Conservation (phyloP, 2,329 filamentous ascomycete genomes). For the Cadophora sp. region DNA sequence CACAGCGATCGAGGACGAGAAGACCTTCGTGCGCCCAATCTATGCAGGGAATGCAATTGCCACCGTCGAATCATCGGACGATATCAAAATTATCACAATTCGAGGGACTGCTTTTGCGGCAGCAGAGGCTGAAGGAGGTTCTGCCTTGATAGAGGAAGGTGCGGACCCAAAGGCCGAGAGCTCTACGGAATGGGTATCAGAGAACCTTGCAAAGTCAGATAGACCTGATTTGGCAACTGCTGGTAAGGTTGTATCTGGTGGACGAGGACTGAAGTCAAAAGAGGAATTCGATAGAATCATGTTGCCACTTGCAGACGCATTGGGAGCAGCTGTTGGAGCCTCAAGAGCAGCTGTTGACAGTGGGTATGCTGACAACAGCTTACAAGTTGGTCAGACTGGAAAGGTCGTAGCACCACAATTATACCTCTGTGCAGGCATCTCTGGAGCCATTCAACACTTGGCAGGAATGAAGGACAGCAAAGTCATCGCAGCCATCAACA, state of each 20-base stretch:
- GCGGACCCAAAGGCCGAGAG: conserved; percentile 79
- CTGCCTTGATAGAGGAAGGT: conserved; percentile 80
- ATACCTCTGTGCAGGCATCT: conserved; percentile 95
- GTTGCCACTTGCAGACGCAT: conserved; percentile 86
- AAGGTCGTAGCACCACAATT: conserved; percentile 98
- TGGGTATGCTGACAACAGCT: conserved; percentile 96
- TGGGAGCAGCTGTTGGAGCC: conserved; percentile 95
- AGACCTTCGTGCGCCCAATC: conserved; percentile 94
- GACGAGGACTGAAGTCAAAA: conserved; percentile 95
- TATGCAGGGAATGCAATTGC: conserved; percentile 98
- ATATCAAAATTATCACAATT: conserved; percentile 88
- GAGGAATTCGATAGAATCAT: conserved; percentile 96
- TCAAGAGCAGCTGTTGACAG: conserved; percentile 95
- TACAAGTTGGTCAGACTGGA: conserved; percentile 97
- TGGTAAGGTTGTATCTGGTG: conserved; percentile 87
- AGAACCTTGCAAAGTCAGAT: conserved; percentile 91
- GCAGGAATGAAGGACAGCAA: conserved; percentile 99
- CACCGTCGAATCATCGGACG: conserved; percentile 89
- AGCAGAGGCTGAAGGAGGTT: conserved; percentile 73
- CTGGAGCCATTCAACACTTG: conserved; percentile 95
- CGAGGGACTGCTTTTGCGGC: conserved; percentile 90
- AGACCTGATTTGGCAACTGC: conserved; percentile 94
- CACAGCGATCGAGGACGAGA: conserved; percentile 83
- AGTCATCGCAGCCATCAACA: conserved; percentile 98
- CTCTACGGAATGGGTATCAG: conserved; percentile 87